phyloP scores from a whole-genome alignment of 495 filamentous ascomycete species.

The Neurospora sp. region DNA sequence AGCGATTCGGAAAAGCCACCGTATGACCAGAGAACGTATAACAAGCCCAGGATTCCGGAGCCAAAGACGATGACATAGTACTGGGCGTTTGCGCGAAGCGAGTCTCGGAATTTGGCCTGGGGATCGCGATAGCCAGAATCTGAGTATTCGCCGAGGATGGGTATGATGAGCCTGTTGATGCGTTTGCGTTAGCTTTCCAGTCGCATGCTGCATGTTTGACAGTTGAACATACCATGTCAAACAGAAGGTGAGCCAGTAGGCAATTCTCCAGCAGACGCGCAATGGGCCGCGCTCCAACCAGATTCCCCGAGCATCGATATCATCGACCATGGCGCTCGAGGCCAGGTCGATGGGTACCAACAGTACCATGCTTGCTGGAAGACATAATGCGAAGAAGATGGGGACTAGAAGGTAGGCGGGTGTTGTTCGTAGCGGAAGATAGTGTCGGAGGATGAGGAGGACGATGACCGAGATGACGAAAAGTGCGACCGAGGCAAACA shows the following conservation, averaged over 20 bases:
- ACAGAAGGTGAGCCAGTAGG: constrained; percentile 93
- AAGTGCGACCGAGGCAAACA: constrained; percentile 64
- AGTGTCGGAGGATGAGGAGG: constrained; percentile 76
- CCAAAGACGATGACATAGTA: constrained; percentile 76
- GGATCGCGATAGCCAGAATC: constrained; percentile 88
- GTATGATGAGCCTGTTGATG: constrained; percentile 67
- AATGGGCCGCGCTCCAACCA: constrained; percentile 57
- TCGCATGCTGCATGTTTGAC: neutral
- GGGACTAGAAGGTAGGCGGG: constrained; percentile 86
- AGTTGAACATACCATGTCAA: constrained; percentile 67
- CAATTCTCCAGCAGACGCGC: constrained; percentile 80
- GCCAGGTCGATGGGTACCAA: constrained; percentile 94
- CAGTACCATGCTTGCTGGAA: constrained; percentile 88
- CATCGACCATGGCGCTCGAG: constrained; percentile 63
- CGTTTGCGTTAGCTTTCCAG: constrained; percentile 1
- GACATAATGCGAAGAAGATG: constrained; percentile 84
- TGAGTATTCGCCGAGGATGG: constrained; percentile 83
- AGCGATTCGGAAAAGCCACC: constrained; percentile 48
- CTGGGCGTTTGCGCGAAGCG: constrained; percentile 72
- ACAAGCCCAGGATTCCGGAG: constrained; percentile 56
- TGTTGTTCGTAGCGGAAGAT: constrained; percentile 80
- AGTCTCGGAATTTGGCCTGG: constrained; percentile 68
- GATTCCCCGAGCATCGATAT: constrained; percentile 51
- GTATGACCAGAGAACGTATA: constrained; percentile 76
- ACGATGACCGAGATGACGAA: constrained; percentile 63